These are phyloP conservation scores for Yarrowia keelungensis DNA, from an alignment of 805 yeast genomes.

Conservation along the genomic window DNA sequence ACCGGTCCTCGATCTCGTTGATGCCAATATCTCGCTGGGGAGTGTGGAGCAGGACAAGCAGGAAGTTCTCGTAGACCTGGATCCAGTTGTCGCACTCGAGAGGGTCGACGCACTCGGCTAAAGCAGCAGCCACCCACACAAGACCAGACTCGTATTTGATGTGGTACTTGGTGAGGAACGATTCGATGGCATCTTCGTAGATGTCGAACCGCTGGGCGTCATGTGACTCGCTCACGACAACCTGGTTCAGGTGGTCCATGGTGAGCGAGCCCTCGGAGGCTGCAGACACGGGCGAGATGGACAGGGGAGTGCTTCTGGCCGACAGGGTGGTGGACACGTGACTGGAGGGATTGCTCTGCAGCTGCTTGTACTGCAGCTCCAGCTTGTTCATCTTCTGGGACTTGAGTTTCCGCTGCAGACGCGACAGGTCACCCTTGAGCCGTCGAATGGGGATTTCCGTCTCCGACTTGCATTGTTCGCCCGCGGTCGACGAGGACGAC, in stretches of 20 bases:
- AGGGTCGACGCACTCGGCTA: conserved; percentile 90
- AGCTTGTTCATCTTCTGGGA: conserved; percentile 32
- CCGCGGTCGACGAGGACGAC: background rate
- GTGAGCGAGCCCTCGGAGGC: conserved; percentile 39
- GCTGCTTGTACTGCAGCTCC: conserved; percentile 30
- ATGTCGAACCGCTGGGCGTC: conserved; percentile 42
- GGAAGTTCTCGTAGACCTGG: conserved; percentile 27
- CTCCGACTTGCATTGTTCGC: conserved; percentile 34
- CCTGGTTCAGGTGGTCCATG: conserved; percentile 38
- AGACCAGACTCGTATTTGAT: conserved; percentile 81
- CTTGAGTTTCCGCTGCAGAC: conserved; percentile 44
- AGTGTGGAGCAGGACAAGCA: conserved; percentile 28
- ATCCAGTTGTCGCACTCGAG: conserved; percentile 44
- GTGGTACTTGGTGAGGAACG: conserved; percentile 82
- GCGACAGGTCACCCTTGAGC: conserved; percentile 48
- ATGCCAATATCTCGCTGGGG: conserved; percentile 37
- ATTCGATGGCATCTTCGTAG: conserved; percentile 65
- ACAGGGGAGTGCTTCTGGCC: conserved; percentile 30
- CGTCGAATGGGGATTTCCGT: conserved; percentile 46
- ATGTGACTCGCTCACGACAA: conserved; percentile 40
- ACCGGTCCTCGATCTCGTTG: conserved; percentile 31
- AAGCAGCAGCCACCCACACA: conserved; percentile 85
- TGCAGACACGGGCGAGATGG: conserved; percentile 35
- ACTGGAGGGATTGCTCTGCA: conserved; percentile 38
- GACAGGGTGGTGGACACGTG: conserved; percentile 34